Percentiles rank a stretch among this genome's conserved stretches.
Conservation (phyloP, 2,329 filamentous ascomycete genomes). For the Metarhizium brunneum region DNA sequence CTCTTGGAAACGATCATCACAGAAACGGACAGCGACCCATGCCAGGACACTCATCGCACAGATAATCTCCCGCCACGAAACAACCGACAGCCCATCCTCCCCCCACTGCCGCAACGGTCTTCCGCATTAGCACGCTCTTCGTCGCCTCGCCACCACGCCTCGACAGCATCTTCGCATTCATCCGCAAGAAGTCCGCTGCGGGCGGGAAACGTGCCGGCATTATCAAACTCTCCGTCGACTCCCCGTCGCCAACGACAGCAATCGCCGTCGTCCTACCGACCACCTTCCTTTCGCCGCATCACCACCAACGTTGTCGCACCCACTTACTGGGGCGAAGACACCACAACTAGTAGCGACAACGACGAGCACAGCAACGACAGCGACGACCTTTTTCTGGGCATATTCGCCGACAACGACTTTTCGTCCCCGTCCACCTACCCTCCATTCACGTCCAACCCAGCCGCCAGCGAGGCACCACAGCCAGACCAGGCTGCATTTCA, state of each 20-base stretch:
- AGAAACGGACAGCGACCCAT: neutral
- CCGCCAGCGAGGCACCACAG: neutral
- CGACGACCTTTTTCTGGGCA: conserved; percentile 16
- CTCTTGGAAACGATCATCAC: neutral
- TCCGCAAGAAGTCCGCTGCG: neutral
- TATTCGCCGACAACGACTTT: conserved; percentile 20
- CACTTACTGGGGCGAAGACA: conserved; percentile 8
- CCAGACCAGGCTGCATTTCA: conserved; percentile 3
- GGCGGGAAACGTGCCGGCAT: neutral
- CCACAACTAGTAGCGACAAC: conserved; percentile 1
- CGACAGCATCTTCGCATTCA: neutral
- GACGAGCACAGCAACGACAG: neutral
- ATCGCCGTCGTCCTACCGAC: neutral
- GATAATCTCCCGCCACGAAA: neutral
- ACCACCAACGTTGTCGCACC: conserved; percentile 1
- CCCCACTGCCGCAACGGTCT: conserved; percentile 5
- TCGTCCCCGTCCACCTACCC: conserved; percentile 28
- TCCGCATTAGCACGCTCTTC: conserved; percentile 9
- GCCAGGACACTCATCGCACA: neutral
- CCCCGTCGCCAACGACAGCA: neutral
- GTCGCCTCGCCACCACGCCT: conserved; percentile 8
- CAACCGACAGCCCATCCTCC: neutral
- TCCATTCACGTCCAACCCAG: conserved; percentile 12
- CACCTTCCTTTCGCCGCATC: conserved; percentile 1
- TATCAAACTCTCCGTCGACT: neutral